Base-by-base conservation (phyloP, 805 yeast genomes). In the Teunomyces stri region DNA sequence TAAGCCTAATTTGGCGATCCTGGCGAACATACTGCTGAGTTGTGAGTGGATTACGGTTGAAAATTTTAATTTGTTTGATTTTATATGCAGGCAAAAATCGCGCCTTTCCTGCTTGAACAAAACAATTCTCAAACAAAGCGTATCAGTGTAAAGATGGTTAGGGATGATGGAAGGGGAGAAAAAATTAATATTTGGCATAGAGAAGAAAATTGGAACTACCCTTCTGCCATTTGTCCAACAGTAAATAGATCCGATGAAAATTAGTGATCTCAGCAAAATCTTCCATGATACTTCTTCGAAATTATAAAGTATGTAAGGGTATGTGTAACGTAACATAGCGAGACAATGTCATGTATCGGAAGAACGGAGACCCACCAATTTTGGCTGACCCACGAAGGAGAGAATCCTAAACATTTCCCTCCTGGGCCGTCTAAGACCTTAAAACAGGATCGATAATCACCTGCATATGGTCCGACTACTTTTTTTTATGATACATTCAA, bases 1-100 rank as follows among this genome's bases (percentile, higher is more conserved):
- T 13, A 33, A 7, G 33, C 47, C 51, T 37, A 38, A 39, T 39
- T 48, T 44, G 28, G 44, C 38, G 46, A 50, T 27, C 37, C 53
- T 46, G 42, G 50, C 40, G 30, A 50, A 44, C 53, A 50, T 50
- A 10, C 28, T 39, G 37, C 15, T 37, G 40, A 15, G 12, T 20
- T 21, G 18, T 21, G 2, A 9, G 9, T 12, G 5, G n/a, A 22
- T 22, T 22, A 10, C 15, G 12, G 29, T 37, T 37, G 40, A 37
- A 37, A 37, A 37, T 21, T 37, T 25, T 22, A 43, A 33, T 41
- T 31, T 12, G 27, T 11, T 12, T 28, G 42, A 29, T 22, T 33
- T 10, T 29, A 30, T 45, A 27, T 39, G 30, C 43, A 39, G 33
- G 42, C 25, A n/a, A 21, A 22, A 13, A n/a, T 22, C 18, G 11